phyloP scores from a whole-genome alignment of 768 basidiomycete genomes.

The Boletus reticuloceps region DNA sequence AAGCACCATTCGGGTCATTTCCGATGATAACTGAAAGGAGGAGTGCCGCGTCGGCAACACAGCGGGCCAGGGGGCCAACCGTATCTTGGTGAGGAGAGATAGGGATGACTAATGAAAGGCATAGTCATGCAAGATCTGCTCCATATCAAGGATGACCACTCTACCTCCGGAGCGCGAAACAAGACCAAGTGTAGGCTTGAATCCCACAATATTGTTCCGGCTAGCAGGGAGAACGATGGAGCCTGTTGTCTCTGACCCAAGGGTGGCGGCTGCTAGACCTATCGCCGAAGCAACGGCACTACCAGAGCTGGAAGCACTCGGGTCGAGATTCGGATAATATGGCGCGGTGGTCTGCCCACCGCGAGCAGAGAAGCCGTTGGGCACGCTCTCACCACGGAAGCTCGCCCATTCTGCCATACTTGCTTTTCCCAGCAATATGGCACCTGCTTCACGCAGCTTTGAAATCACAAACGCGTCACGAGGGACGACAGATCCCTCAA shows the following conservation, averaged over 20 bases:
- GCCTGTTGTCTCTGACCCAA: conserved; percentile 50
- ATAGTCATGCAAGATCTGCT: not conserved
- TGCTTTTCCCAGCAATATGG: conserved; percentile 42
- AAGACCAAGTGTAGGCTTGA: conserved; percentile 42
- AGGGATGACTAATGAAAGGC: conserved; percentile 41
- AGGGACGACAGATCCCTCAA: conserved; percentile 38
- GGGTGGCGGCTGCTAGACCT: conserved; percentile 41
- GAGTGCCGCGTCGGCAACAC: conserved; percentile 38
- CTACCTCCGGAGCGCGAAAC: conserved; percentile 39
- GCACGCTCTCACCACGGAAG: conserved; percentile 34
- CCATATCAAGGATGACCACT: not conserved
- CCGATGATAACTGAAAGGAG: conserved; percentile 42
- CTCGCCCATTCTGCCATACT: conserved; percentile 44
- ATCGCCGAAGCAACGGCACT: conserved; percentile 43
- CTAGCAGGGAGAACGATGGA: conserved; percentile 45
- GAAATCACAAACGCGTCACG: conserved; percentile 34
- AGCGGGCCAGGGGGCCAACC: conserved; percentile 37
- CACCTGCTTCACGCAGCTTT: conserved; percentile 32
- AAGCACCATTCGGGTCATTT: conserved; percentile 39
- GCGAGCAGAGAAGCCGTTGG: conserved; percentile 44
- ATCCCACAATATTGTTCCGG: conserved; percentile 44
- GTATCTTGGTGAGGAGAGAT: conserved; percentile 42
- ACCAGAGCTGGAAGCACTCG: conserved; percentile 42
- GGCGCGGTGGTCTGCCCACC: conserved; percentile 44
- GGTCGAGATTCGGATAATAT: conserved; percentile 41